phyloP scores from a whole-genome alignment of 2,329 filamentous ascomycete genomes.

The Tolypocladium endophyticum region DNA sequence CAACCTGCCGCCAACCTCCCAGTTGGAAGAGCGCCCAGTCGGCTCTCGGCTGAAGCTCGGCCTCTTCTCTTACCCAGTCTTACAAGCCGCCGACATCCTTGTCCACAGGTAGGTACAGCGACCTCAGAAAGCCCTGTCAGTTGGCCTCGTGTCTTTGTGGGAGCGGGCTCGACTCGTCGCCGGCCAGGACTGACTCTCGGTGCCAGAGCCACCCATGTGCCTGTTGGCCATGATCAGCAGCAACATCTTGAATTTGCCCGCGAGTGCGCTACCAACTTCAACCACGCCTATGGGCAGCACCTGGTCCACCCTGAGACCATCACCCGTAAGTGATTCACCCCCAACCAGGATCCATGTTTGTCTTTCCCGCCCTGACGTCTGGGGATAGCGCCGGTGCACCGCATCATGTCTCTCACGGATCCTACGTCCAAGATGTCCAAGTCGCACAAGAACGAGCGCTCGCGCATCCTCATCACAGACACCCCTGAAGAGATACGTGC shows the following conservation, averaged over 20 bases:
- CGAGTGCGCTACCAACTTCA: slow-evolving; percentile 79
- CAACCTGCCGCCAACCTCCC: slow-evolving; percentile 47
- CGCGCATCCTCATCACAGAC: slow-evolving; percentile 77
- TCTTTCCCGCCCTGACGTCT: not conserved
- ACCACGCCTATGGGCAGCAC: slow-evolving; percentile 57
- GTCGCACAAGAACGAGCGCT: slow-evolving; percentile 59
- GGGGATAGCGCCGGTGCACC: slow-evolving; percentile 59
- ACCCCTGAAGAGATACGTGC: slow-evolving; percentile 46
- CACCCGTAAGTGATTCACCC: slow-evolving; percentile 43
- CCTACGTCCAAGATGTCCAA: slow-evolving; percentile 91
- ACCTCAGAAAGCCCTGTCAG: not conserved
- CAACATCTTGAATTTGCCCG: slow-evolving; percentile 93
- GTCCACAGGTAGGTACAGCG: slow-evolving; percentile 53
- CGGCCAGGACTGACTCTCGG: not conserved
- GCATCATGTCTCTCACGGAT: slow-evolving; percentile 80
- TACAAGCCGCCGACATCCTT: slow-evolving; percentile 90
- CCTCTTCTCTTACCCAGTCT: slow-evolving; percentile 88
- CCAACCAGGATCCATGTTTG: too few relatives aligned
- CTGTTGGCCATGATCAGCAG: slow-evolving; percentile 88
- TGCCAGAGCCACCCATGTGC: slow-evolving; percentile 75
- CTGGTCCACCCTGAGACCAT: slow-evolving; percentile 60
- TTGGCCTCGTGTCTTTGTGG: not conserved
- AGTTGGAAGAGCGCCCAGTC: slow-evolving; percentile 45
- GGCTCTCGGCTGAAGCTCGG: slow-evolving; percentile 66
- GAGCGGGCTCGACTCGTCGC: not conserved